Evolutionary conservation across 805 yeast species (phyloP), one percentile per base, ranked within the genome.

Genomic region (Saccharomycopsis sp.): DNA sequence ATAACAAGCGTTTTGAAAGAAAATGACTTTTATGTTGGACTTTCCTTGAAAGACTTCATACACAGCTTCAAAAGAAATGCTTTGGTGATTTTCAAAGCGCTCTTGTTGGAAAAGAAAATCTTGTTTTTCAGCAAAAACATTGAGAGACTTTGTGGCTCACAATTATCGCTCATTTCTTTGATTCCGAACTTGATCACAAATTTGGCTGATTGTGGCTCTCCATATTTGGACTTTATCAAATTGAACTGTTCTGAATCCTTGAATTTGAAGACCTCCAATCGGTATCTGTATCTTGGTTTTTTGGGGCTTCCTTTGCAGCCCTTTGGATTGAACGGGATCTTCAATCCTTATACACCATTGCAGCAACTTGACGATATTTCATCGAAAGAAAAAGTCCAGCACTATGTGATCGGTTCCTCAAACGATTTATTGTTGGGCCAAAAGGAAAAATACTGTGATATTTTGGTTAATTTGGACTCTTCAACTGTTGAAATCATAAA

Each of bases 271-370:
- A 75, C 94, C 4, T 79, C 84, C 44, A 88, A 86, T 58, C 63
- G 96, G 38, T 68, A 70, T 48, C 83, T 95, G 0, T 68, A 88
- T 56, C 62, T 89, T 30, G 63, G 73, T 25, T 92, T 85, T 55
- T 71, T 86, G 54, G 98, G 97, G 0, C 65, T 92, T 23, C 98
- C 98, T 0, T 63, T 92, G 37, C 88, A 81, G 51, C 59, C 87
- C 1, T 92, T 92, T 60, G 86, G 86, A 37, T 73, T 75, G 50
- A 94, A 94, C 33, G 87, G 94, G 1, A 69, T 89, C 45, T 88
- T 94, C 68, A 80, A 81, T 51, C 97, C 98, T 2, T 92, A 89
- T 60, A 69, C 88, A n/a, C 94, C 97, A 0, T 63, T 92, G 41
- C 98, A 89, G 58, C 97, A 89, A 55, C 63, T 89, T 42, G 82